Evolutionary conservation across 148 eudicot genomes (phyloP).

Genomic region (Silene latifolia): DNA sequence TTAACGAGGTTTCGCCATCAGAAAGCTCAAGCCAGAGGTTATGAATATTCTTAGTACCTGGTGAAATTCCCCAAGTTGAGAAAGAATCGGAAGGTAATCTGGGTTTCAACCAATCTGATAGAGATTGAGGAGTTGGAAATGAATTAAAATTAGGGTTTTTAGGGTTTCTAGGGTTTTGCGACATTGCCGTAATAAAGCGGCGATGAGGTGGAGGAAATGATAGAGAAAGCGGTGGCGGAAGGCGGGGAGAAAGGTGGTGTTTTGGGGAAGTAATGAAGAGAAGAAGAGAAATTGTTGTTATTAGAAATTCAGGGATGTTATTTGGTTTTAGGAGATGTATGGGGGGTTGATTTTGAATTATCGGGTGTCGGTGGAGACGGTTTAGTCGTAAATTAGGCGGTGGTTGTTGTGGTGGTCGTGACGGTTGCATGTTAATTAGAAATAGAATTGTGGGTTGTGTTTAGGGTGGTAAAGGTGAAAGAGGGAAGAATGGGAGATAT

Average conservation of each 20-base stretch:
- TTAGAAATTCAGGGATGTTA: conserved; percentile 58
- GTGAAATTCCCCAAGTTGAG: conserved; percentile 79
- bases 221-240: background rate
- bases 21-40: conserved; percentile 83
- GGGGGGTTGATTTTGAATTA: background rate
- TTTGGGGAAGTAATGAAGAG: conserved; percentile 55
- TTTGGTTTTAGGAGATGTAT: background rate
- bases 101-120: conserved; percentile 78
- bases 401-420: conserved; percentile 26
- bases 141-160: conserved; percentile 14
- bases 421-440: conserved; percentile 33
- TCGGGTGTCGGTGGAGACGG: conserved; percentile 18
- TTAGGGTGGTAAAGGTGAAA: background rate
- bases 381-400: conserved; percentile 18
- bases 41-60: conserved; percentile 88
- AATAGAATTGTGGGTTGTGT: conserved; percentile 7
- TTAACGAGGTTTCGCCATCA: conserved; percentile 71
- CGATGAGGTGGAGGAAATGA: conserved; percentile 13
- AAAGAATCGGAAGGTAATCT: conserved; percentile 66
- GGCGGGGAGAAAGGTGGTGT: conserved; percentile 33
- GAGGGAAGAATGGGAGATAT: background rate
- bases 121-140: conserved; percentile 35
- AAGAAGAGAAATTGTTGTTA: conserved; percentile 70
- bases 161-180: conserved; percentile 25
- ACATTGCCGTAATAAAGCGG: conserved; percentile 19